Evolutionary conservation across 768 basidiomycete genomes (phyloP).

Genomic region (Hygrocybe punicea): DNA sequence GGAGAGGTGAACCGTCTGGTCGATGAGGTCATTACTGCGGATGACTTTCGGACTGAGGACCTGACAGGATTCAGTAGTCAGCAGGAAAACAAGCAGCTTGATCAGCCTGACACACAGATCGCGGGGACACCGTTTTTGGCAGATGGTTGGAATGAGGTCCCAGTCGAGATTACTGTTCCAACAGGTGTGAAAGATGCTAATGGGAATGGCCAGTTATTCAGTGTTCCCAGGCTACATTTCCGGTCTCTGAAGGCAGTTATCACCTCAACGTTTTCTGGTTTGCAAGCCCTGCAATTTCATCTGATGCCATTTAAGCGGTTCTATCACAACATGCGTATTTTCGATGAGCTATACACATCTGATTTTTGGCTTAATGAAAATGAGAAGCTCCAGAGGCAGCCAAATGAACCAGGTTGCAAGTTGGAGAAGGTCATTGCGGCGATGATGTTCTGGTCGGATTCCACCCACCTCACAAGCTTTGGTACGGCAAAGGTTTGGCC

Average conservation of each 20-base stretch:
- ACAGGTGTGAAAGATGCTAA: slow-evolving; percentile 14
- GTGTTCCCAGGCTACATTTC: slow-evolving; percentile 26
- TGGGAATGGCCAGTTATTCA: slow-evolving; percentile 12
- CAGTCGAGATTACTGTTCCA: slow-evolving; percentile 29
- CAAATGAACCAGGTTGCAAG: background rate
- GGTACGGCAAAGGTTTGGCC: slow-evolving; percentile 32
- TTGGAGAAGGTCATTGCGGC: slow-evolving; percentile 20
- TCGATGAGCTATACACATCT: slow-evolving; percentile 23
- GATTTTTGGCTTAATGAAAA: slow-evolving; percentile 14
- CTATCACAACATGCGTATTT: slow-evolving; percentile 20
- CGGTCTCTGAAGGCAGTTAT: slow-evolving; percentile 25
- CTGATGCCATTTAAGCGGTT: slow-evolving; percentile 25
- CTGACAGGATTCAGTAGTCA: slow-evolving; percentile 13
- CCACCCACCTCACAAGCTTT: slow-evolving; percentile 25
- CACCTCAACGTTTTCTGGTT: slow-evolving; percentile 19
- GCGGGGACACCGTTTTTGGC: slow-evolving; percentile 8
- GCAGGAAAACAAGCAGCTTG: slow-evolving; percentile 16
- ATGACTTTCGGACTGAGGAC: slow-evolving; percentile 19
- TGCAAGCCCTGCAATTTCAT: slow-evolving; percentile 19
- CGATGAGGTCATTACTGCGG: slow-evolving; percentile 20
- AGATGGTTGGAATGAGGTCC: slow-evolving; percentile 11
- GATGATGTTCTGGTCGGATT: slow-evolving; percentile 30
- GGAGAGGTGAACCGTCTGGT: slow-evolving; percentile 25
- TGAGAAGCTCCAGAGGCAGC: slow-evolving; percentile 1
- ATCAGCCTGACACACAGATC: slow-evolving; percentile 4